Conservation (phyloP, 768 basidiomycete genomes). For the Lactifluus pinguis region DNA sequence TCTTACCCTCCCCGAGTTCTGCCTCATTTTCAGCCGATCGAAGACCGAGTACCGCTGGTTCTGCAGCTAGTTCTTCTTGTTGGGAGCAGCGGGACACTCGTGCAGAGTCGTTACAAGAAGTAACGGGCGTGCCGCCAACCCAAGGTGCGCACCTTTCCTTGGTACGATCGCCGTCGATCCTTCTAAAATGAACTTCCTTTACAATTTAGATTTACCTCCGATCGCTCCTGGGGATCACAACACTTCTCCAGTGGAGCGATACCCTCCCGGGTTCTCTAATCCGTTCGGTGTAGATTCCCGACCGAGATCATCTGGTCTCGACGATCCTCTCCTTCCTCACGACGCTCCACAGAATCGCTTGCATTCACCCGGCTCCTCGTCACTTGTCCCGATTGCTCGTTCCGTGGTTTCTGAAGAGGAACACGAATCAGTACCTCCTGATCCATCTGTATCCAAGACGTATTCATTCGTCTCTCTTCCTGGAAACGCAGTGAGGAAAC, state of each 20-base stretch:
- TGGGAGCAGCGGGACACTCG: constrained; percentile 11
- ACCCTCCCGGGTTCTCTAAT: constrained; percentile 7
- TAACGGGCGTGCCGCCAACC: neutral
- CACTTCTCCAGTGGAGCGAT: constrained; percentile 2
- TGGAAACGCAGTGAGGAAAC: constrained; percentile 73
- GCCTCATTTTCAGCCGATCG: constrained; percentile 6
- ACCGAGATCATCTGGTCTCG: constrained; percentile 11
- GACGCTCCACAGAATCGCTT: constrained; percentile 3
- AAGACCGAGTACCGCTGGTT: constrained; percentile 16
- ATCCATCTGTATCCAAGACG: constrained; percentile 40
- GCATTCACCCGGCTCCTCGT: constrained; percentile 10
- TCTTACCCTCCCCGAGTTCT: constrained; percentile 7
- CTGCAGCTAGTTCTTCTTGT: constrained; percentile 12
- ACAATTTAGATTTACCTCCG: constrained; percentile 12
- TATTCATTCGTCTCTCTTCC: constrained; percentile 78
- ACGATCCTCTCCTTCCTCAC: constrained; percentile 8
- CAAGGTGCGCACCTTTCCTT: constrained; percentile 3
- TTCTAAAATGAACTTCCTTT: constrained; percentile 4
- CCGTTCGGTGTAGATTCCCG: constrained; percentile 6
- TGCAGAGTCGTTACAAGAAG: constrained; percentile 4
- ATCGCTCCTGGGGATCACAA: constrained; percentile 6
- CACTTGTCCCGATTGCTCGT: constrained; percentile 13
- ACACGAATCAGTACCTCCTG: constrained; percentile 9
- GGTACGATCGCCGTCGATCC: constrained; percentile 14
- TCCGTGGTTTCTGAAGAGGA: constrained; percentile 21